phyloP scores from a whole-genome alignment of 2,329 filamentous ascomycete species.

The Gaeumannomyces tritici region DNA sequence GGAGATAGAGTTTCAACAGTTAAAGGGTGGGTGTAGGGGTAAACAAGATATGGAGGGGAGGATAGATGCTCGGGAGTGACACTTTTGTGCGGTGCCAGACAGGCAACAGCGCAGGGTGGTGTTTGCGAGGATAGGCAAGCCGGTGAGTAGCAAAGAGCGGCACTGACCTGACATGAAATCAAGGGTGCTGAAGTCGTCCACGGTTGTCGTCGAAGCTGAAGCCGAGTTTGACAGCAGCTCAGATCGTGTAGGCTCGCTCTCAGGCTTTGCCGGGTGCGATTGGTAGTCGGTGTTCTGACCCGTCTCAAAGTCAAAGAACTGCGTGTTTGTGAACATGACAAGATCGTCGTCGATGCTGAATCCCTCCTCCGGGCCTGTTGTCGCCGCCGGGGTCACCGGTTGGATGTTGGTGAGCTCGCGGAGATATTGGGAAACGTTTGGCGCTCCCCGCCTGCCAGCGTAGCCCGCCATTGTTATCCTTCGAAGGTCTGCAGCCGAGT shows the following conservation, averaged over 20 bases:
- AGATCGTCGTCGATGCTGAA: constrained; percentile 61
- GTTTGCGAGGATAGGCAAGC: too few relatives aligned
- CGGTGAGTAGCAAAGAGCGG: too few relatives aligned
- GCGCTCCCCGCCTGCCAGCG: constrained; percentile 62
- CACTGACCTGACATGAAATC: constrained; percentile 43
- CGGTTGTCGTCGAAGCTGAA: constrained; percentile 17
- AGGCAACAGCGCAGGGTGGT: too few relatives aligned
- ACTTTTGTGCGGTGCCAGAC: too few relatives aligned
- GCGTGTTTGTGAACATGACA: constrained; percentile 71
- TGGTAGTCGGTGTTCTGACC: constrained; percentile 51
- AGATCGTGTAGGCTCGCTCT: constrained; percentile 17
- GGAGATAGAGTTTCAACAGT: background rate
- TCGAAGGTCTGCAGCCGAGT: background rate
- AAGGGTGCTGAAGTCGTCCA: constrained; percentile 32
- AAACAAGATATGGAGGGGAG: background rate
- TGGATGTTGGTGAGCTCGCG: constrained; percentile 60
- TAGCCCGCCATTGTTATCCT: constrained; percentile 29
- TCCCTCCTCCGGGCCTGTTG: constrained; percentile 40
- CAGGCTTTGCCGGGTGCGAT: constrained; percentile 39
- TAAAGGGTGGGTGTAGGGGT: background rate
- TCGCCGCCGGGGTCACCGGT: constrained; percentile 44
- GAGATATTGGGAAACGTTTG: constrained; percentile 85
- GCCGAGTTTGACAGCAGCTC: constrained; percentile 17
- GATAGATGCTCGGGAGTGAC: too few relatives aligned
- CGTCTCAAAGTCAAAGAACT: constrained; percentile 72